Conservation (phyloP, 495 filamentous ascomycete genomes). For the Neurospora pannonica region DNA sequence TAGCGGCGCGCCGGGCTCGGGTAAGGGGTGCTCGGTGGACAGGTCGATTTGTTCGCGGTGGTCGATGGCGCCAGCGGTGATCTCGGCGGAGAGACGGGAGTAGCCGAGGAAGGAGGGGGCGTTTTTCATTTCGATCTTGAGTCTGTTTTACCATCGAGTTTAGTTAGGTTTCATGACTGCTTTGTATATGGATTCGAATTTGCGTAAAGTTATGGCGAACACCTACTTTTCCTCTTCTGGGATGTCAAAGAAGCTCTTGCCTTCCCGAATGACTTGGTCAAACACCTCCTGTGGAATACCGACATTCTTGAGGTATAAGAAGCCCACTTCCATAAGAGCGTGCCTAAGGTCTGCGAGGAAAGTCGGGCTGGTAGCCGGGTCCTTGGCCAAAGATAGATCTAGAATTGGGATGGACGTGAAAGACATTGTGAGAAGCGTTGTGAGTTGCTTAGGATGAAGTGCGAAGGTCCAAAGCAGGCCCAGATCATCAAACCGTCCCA, state of each 20-base stretch:
- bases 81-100: constrained; percentile 51
- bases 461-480: background rate
- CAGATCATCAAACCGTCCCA: background rate
- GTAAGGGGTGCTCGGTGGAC: constrained; percentile 62
- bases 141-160: constrained; percentile 25
- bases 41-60: constrained; percentile 90
- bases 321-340: constrained; percentile 83
- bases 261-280: constrained; percentile 57
- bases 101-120: constrained; percentile 56
- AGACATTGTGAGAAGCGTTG: constrained; percentile 29
- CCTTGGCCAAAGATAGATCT: constrained; percentile 57
- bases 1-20: constrained; percentile 50
- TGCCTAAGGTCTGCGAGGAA: constrained; percentile 68
- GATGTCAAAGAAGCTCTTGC: constrained; percentile 70
- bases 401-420: constrained; percentile 78
- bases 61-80: constrained; percentile 50
- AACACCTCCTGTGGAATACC: constrained; percentile 62
- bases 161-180: background rate
- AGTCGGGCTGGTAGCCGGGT: constrained; percentile 56
- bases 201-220: background rate
- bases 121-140: constrained; percentile 87
- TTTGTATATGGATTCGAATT: background rate
- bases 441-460: background rate
- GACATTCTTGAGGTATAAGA: constrained; percentile 82
- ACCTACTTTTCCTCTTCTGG: constrained; percentile 64